These are phyloP conservation scores for Apiotrichum veenhuisii DNA, from an alignment of 1,284 basidiomycete genomes.

Conservation along the genomic window DNA sequence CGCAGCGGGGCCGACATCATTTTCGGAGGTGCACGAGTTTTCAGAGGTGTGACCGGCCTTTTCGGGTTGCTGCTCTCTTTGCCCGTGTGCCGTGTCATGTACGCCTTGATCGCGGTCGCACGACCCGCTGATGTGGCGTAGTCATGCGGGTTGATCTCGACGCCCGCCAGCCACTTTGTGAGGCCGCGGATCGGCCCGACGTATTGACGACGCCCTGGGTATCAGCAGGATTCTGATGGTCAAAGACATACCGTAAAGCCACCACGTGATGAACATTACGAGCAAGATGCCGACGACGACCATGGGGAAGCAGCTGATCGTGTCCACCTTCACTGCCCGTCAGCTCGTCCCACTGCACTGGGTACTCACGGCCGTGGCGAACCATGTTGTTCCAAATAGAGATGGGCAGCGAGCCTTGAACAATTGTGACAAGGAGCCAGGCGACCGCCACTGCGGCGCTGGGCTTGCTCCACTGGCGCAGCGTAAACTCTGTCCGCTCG, in stretches of 20 bases:
- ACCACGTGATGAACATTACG: no score
- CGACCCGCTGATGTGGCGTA: background rate
- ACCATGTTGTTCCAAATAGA: background rate
- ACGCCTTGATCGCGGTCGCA: background rate
- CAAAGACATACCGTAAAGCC: no score
- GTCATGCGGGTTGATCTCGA: constrained; percentile 34
- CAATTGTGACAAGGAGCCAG: background rate
- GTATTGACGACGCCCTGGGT: constrained; percentile 26
- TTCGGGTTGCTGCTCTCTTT: no score
- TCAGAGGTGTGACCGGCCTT: no score
- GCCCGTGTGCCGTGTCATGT: no score
- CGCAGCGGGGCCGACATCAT: no score
- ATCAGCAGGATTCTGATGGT: background rate
- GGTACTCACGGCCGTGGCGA: no score
- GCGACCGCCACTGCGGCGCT: background rate
- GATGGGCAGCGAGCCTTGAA: constrained; percentile 4
- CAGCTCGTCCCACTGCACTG: no score
- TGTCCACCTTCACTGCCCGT: no score
- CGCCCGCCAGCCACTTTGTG: constrained; percentile 46
- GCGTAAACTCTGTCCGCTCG: background rate
- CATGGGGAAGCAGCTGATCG: no score
- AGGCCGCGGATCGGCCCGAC: constrained; percentile 44
- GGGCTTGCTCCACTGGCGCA: constrained; percentile 1
- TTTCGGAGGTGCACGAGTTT: no score
- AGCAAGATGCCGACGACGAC: no score